Conservation (phyloP, 2,329 filamentous ascomycete genomes). For the Parastagonospora nodorum region DNA sequence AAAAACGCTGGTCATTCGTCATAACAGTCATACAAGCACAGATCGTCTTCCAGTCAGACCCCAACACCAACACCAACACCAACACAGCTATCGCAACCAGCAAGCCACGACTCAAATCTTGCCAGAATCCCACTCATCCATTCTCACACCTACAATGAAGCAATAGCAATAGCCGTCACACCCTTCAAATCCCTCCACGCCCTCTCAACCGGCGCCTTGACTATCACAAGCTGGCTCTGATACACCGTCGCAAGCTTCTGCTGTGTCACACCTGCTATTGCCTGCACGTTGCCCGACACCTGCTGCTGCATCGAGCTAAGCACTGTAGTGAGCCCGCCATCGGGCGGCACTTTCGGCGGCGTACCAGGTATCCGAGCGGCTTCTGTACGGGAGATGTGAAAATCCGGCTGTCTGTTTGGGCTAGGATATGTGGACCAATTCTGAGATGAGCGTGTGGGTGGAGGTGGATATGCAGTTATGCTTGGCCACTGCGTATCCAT, state of each 20-base stretch:
- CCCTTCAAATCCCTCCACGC: constrained; percentile 18
- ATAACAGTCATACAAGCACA: too few species aligned
- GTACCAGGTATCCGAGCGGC: neutral
- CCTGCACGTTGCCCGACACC: constrained; percentile 2
- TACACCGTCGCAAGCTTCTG: neutral
- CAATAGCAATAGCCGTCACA: constrained; percentile 15
- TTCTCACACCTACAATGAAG: constrained; percentile 11
- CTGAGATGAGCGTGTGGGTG: too few species aligned
- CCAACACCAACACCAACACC: too few species aligned
- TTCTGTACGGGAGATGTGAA: constrained; percentile 3
- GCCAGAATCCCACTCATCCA: too few species aligned
- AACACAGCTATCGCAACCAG: neutral
- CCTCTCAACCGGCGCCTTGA: constrained; percentile 2
- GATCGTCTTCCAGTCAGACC: too few species aligned
- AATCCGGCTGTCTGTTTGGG: constrained; percentile 4
- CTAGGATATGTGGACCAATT: too few species aligned
- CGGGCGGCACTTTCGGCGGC: constrained; percentile 6
- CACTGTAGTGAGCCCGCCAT: constrained; percentile 1
- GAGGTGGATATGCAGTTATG: too few species aligned
- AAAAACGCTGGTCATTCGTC: too few species aligned
- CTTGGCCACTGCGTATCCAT: too few species aligned
- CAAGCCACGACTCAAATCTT: too few species aligned
- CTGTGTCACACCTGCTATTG: neutral
- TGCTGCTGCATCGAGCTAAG: neutral
- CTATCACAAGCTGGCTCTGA: neutral